A percentile compares a stretch with the other conserved stretches of the same genome.
Evolutionary conservation across 1,284 basidiomycete genomes (phyloP).

Genomic region (Melampsora americana): DNA sequence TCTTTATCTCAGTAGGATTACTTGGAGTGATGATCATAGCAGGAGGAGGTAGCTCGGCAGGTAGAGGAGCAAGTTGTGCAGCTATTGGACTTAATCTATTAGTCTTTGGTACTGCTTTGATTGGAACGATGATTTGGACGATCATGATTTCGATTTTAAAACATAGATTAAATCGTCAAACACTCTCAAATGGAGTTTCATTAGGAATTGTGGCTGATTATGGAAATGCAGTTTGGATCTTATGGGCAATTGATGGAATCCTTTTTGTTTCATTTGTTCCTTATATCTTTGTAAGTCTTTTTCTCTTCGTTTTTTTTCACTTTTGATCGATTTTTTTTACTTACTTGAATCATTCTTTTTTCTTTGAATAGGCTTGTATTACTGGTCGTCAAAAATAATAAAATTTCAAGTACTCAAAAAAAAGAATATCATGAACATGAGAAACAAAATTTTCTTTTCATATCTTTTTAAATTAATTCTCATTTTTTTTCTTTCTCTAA

Average conservation of each 20-base stretch:
- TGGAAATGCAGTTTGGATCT: slow-evolving; percentile 37
- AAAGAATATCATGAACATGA: no score
- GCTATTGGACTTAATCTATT: slow-evolving; percentile 10
- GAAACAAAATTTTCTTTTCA: no score
- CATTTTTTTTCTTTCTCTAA: no score
- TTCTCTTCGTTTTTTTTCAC: neutral
- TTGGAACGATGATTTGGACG: slow-evolving; percentile 42
- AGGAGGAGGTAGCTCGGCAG: neutral
- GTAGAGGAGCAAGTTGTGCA: neutral
- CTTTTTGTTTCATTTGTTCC: slow-evolving; percentile 13
- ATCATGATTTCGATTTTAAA: slow-evolving; percentile 22
- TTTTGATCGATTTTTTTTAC: neutral
- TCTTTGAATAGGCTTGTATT: neutral
- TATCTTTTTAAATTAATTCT: no score
- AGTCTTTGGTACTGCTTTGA: slow-evolving; percentile 14
- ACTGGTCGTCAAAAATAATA: neutral
- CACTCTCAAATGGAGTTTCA: neutral
- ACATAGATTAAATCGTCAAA: slow-evolving; percentile 14
- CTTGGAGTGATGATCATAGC: slow-evolving; percentile 1
- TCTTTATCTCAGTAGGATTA: slow-evolving; percentile 25
- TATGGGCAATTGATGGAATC: slow-evolving; percentile 23
- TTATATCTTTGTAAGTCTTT: slow-evolving; percentile 12
- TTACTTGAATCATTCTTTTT: neutral
- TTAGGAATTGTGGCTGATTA: slow-evolving; percentile 18
- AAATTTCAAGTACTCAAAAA: neutral